Base-by-base conservation (phyloP, 345 rosid genomes). In the Hibiscus mutabilis region DNA sequence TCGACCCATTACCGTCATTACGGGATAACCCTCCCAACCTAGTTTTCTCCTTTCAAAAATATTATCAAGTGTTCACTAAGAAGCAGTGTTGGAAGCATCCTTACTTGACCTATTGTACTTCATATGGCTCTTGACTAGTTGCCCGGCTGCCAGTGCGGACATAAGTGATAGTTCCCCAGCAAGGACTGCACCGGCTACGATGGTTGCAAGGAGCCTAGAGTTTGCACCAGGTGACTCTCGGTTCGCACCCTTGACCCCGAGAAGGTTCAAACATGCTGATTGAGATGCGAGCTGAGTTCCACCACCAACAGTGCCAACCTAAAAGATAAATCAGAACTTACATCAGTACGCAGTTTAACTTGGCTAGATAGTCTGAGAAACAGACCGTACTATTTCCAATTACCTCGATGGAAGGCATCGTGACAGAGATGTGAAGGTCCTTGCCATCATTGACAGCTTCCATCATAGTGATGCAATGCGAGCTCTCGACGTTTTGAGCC, bases 261-360 rank as follows among this genome's bases (percentile, higher is more conserved):
- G 88, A 61, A 89, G 71, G 64, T 87, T 85, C 80, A 89, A 80
- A 68, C 91, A 89, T 10, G 91, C 91, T 14, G 94, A 87, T 75
- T 89, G 94, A 29, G 91, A 87, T 64, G 91, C 88, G 44, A 89
- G 94, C 70, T 87, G 88, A 35, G 94, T 89, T 49, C 94, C 94
- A 13, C 94, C 94, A 44, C 94, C 94, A 9, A 89, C 84, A 4
- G 94, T 89, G 6, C 93, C 93, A 53, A 89, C 93, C 92, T 88
- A 80, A 33, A 62, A 46, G 40, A 69, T 49, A 52, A 33, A 21
- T 46, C 8, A 11, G 3, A 66, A 35, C 27, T 22, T 7, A 57
- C 53, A 21, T 22, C 14, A 35, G 12, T 3, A 31, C n/a, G 21
- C 13, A 55, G 13, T 55, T 55, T 55, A 19, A 55, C 14, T 55